phyloP scores from a whole-genome alignment of 345 rosid genomes.

The Alliaria petiolata region DNA sequence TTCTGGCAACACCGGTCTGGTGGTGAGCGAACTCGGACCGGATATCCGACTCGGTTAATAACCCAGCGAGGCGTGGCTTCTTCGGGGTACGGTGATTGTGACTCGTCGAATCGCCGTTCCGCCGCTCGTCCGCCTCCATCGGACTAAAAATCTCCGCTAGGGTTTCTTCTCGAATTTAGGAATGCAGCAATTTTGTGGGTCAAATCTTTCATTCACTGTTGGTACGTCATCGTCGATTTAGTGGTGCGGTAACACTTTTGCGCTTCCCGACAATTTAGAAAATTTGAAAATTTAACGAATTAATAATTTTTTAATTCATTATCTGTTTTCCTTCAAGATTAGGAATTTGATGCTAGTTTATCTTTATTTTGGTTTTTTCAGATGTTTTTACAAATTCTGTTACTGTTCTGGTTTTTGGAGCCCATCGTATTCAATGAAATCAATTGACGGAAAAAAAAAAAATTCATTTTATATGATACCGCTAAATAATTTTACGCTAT shows the following conservation, averaged over 20 bases:
- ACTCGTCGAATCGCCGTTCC: slow-evolving; percentile 45
- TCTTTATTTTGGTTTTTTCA: too few relatives aligned
- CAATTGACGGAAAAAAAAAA: too few relatives aligned
- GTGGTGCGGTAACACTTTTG: slow-evolving; percentile 23
- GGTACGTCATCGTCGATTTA: slow-evolving; percentile 13
- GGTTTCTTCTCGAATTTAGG: slow-evolving; percentile 18
- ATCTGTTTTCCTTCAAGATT: too few relatives aligned
- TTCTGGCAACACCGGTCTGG: slow-evolving; percentile 46
- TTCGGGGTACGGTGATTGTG: slow-evolving; percentile 34
- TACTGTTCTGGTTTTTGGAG: too few relatives aligned
- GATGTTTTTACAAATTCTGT: too few relatives aligned
- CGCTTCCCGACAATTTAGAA: slow-evolving; percentile 17
- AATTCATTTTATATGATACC: too few relatives aligned
- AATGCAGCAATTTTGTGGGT: not conserved
- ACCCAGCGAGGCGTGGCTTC: slow-evolving; percentile 38
- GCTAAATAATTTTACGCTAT: not conserved
- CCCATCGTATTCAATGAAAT: too few relatives aligned
- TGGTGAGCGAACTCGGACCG: slow-evolving; percentile 73
- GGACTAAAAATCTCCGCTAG: slow-evolving; percentile 5
- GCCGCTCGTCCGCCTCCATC: slow-evolving; percentile 42
- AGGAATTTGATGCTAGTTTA: too few relatives aligned
- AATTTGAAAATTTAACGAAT: slow-evolving; percentile 1
- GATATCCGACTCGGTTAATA: slow-evolving; percentile 46
- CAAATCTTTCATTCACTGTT: slow-evolving; percentile 17
- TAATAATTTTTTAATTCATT: not conserved